phyloP scores from a whole-genome alignment of 1,139 yeast species.

The Wickerhamomyces sp. region DNA sequence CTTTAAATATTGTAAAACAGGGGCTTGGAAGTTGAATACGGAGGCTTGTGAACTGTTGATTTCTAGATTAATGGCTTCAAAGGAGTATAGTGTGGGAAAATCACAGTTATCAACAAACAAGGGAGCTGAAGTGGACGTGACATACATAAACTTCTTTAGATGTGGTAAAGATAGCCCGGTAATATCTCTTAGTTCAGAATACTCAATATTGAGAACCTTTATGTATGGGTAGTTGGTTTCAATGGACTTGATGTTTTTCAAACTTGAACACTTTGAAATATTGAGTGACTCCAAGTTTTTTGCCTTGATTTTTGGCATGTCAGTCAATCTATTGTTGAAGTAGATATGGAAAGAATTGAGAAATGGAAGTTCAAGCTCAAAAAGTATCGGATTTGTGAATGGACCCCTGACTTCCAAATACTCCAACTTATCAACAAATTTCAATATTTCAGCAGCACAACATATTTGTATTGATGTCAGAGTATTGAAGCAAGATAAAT shows the following conservation, averaged over 20 bases:
- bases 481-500: conserved; percentile 6
- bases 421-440: conserved; percentile 3
- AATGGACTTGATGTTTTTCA: conserved; percentile 4
- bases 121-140: conserved; percentile 12
- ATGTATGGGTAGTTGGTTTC: conserved; percentile 7
- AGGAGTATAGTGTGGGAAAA: conserved; percentile 8
- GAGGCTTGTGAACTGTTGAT: conserved; percentile 7
- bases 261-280: conserved; percentile 10
- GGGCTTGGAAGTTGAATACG: conserved; percentile 7
- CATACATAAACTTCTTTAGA: conserved; percentile 3
- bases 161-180: conserved; percentile 2
- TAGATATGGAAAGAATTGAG: conserved; percentile 8
- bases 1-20: conserved; percentile 3
- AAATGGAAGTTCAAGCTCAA: conserved; percentile 1
- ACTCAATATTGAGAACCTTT: conserved; percentile 7
- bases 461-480: conserved; percentile 10
- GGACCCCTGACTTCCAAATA: conserved; percentile 15
- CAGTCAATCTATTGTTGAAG: conserved; percentile 7
- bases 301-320: conserved; percentile 8
- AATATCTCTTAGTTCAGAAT: conserved; percentile 9
- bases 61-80: conserved; percentile 11
- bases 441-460: conserved; percentile 11
- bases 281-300: conserved; percentile 5
- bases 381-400: conserved; percentile 5
- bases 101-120: conserved; percentile 6